Base-by-base conservation (phyloP, 805 yeast genomes). In the Yamadazyma sp. region DNA sequence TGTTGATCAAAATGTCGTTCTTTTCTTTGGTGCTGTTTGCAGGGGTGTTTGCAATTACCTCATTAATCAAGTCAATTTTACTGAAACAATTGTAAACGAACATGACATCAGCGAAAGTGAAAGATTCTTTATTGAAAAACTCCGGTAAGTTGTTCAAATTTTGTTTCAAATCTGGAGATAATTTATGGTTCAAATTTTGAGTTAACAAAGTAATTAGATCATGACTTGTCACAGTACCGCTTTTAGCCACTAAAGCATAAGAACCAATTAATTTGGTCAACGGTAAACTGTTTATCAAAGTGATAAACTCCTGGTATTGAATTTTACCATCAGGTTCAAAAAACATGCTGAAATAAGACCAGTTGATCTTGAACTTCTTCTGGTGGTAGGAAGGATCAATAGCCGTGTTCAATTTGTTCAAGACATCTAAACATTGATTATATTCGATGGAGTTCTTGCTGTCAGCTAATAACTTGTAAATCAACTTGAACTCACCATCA, bases 21-120 rank as follows among this genome's bases (percentile, higher is more conserved):
- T 64, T 67, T 36, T 68, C 74, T 31, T 52, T 48, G 18, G 64
- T 47, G 20, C 23, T 32, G 7, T 70, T 66, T 5, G 74, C 73
- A 7, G 74, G 73, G 25, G 70, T 61, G 47, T 67, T 67, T 16
- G 72, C 74, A 38, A 69, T 60, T 16, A 67, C 70, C 52, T 68
- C 73, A 50, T 68, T 69, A 40, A 69, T 57, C 46, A 69, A 57
- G 49, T 69, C 74, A 36, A 69, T 52, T 44, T 67, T 68, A 45
- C 56, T 59, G 47, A 69, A 60, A 31, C 65, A 48, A 43, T 67
- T 64, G 52, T 66, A 67, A 23, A 68, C 47, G 41, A 66, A 66
- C 41, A 67, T 52, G 14, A 68, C 59, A 48, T 66, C 67, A 30
- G 70, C 48, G 38, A 67, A 59, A 14, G 62, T 58, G 49, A 61